A percentile compares a stretch with the other conserved stretches of the same genome.
Evolutionary conservation across 2,329 filamentous ascomycete species (phyloP).

Genomic region (Cytospora paraplurivora): DNA sequence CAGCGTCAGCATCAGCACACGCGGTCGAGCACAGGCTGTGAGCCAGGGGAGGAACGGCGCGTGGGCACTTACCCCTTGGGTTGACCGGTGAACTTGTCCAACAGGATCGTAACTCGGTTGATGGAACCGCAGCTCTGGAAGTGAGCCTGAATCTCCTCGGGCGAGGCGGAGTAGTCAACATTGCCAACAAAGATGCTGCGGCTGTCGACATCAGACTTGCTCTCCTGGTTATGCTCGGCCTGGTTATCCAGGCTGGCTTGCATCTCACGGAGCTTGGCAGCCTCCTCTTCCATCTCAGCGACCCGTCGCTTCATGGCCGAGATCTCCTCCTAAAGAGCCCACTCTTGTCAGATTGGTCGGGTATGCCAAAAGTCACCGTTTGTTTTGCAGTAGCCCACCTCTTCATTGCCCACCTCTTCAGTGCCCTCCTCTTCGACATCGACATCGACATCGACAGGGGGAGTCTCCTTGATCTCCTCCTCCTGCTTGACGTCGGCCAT

Average conservation of each 20-base stretch:
- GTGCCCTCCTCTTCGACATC: conserved; percentile 41
- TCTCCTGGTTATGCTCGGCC: conserved; percentile 79
- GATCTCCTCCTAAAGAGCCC: conserved; percentile 67
- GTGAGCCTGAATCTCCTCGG: conserved; percentile 97
- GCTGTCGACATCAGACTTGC: conserved; percentile 93
- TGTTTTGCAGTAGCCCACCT: conserved; percentile 42
- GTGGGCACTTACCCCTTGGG: conserved; percentile 81
- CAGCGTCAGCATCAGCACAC: not conserved
- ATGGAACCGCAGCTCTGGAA: conserved; percentile 97
- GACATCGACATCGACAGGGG: conserved; percentile 32
- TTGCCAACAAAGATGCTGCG: conserved; percentile 98
- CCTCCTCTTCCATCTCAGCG: conserved; percentile 89
- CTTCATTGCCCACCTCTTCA: conserved; percentile 53
- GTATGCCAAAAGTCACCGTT: conserved; percentile 31
- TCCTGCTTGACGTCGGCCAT: conserved; percentile 38
- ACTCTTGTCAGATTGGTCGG: conserved; percentile 29
- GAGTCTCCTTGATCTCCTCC: conserved; percentile 38
- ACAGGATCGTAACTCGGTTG: conserved; percentile 94
- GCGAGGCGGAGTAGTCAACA: conserved; percentile 95
- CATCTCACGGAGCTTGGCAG: conserved; percentile 84
- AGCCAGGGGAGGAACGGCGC: conserved; percentile 11
- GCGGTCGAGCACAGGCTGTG: too few species aligned
- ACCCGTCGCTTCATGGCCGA: conserved; percentile 84
- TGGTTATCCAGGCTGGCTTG: conserved; percentile 84
- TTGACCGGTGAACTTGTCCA: conserved; percentile 98